phyloP scores from a whole-genome alignment of 176 grass and related monocot genomes.

The Hsuehochloa calcarea region DNA sequence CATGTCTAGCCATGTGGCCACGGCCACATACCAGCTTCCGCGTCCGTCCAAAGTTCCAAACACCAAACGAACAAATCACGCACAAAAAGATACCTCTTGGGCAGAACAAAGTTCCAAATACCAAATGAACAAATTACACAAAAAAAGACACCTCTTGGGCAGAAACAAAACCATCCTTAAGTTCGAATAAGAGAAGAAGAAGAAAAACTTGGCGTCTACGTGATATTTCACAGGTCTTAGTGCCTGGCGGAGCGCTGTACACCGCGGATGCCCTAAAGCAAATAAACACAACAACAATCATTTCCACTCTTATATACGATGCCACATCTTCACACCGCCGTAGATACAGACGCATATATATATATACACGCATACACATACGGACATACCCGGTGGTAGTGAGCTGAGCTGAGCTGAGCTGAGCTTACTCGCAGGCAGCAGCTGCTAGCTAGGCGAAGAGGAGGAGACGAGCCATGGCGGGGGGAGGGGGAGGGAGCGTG shows the following conservation, averaged over 20 bases:
- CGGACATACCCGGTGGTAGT: background rate
- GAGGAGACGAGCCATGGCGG: slow-evolving; percentile 8
- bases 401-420: background rate
- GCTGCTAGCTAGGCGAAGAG: background rate
- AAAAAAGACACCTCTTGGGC: background rate
- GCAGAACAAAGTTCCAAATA: background rate
- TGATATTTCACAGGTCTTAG: no score
- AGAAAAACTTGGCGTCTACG: no score
- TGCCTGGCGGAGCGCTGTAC: no score
- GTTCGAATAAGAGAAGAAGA: no score
- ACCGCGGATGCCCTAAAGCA: no score
- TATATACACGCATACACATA: background rate
- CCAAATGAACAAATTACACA: no score
- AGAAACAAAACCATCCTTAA: background rate
- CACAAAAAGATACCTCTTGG: background rate
- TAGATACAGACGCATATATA: background rate
- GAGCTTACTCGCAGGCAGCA: background rate
- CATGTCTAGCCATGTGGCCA: no score
- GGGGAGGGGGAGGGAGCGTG: background rate
- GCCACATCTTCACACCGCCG: background rate
- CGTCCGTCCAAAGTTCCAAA: background rate
- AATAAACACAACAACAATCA: no score
- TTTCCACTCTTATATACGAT: no score
- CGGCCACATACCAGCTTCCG: no score
- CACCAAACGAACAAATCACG: no score